Base-by-base conservation (phyloP, 805 yeast genomes). In the Metschnikowia lunata region DNA sequence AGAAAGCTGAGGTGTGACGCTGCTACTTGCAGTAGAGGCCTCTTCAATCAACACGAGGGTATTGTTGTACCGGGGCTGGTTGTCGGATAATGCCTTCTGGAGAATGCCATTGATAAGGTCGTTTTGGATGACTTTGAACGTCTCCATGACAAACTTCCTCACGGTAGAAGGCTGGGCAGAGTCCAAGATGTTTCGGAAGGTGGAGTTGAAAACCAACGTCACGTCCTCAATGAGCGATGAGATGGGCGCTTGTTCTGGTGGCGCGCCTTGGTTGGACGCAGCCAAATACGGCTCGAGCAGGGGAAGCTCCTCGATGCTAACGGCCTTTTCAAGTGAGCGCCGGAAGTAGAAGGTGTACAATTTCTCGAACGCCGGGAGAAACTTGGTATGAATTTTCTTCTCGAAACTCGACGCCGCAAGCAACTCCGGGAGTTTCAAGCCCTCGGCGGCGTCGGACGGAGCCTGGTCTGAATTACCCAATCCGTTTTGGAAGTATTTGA, bases 171-270 rank as follows among this genome's bases (percentile, higher is more conserved):
- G 66, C 47, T 86, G 85, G 0, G 95, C 95, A 0, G 95, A 78
- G 36, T 85, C 83, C 10, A 89, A 69, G 1, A 82, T 72, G 46
- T 83, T 84, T 23, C 80, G 67, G 30, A 89, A 61, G 13, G 85
- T 74, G 31, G 81, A 78, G 56, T 87, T 85, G 36, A 90, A 66
- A 8, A 89, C 79, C 54, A 88, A 71, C 26, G 88, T 76, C 30
- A 87, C 67, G 60, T 93, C 99, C 56, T 93, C 99, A 23, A 90
- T 80, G 18, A 88, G 82, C 0, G 97, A 88, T 0, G 95, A 80
- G 5, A 85, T 78, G 2, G 90, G 91, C 6, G 82, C 71, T 28
- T 75, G 81, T 34, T 78, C 81, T 2, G 82, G 79, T 30, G 69
- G 58, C 37, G 51, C 36, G 1, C 60, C 34, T 34, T 27, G 42